Evolutionary conservation across 1,284 basidiomycete genomes (phyloP), one percentile per base, ranked within the genome.

Genomic region (Polyporus tsugae): DNA sequence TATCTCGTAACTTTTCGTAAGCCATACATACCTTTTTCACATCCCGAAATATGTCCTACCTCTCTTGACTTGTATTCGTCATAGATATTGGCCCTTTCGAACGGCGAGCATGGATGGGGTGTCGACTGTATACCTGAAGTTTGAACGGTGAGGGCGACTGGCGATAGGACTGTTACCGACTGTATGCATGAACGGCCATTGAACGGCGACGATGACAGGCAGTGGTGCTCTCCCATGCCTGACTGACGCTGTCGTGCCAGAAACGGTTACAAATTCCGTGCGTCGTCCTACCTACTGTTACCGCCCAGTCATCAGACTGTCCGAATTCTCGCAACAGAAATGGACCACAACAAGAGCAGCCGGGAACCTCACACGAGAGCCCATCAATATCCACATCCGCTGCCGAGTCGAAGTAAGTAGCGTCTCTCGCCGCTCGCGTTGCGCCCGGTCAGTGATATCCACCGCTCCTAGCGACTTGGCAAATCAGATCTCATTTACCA

Each of bases 271-370:
- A 49, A 49, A 49, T 29, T 29, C 2, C 46, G n/a, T 3, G n/a
- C 46, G 22, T 49, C 22, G 22, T 49, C 46, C 46, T 49, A 49
- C 22, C 46, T 49, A 53, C 52, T 53, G 52, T 53, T 29, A 53
- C 52, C 15, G 52, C 29, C 52, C 52, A 53, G 52, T 33, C 52
- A 53, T 29, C 52, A 29, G 52, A 52, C 15, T 53, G 52, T 33
- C 25, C 17, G 46, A 22, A 49, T 33, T 1, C 52, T 6, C 11
- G 6, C 52, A 53, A 33, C 52, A 6, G n/a, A 33, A 33, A 13
- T 53, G 52, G 6, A 29, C 52, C 52, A 33, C 29, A 53, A 22
- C 25, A 53, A 53, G 52, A 33, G n/a, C 29, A 33, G 52, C 52
- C 29, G 11, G 9, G 29, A 53, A 29, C 5, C 29, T 33, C 25